Conservation (phyloP, 225 moss, liverwort and hornwort genomes). For the Sphagnum tenellum region DNA sequence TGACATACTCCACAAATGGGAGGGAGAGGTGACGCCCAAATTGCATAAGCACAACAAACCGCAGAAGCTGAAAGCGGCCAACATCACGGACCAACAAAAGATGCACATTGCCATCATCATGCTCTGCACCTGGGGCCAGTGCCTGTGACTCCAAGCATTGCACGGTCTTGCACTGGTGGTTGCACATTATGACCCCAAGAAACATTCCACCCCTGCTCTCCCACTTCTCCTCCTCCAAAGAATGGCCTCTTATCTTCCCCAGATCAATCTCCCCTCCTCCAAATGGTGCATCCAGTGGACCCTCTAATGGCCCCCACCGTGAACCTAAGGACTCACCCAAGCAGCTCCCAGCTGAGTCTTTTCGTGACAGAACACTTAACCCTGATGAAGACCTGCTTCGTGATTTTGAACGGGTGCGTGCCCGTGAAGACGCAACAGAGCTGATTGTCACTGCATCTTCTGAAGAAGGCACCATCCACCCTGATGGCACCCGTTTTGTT, state of each 20-base stretch:
- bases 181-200: conserved; percentile 67
- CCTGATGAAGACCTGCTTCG: conserved; percentile 35
- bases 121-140: conserved; percentile 54
- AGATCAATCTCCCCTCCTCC: conserved; percentile 23
- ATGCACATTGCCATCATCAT: conserved; percentile 51
- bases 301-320: too few relatives aligned
- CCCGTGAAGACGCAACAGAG: conserved; percentile 45
- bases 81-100: conserved; percentile 50
- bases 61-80: conserved; percentile 58
- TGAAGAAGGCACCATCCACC: conserved; percentile 28
- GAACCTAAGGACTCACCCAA: conserved; percentile 38
- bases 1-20: conserved; percentile 53
- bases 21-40: conserved; percentile 50
- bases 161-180: conserved; percentile 61
- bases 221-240: conserved; percentile 39
- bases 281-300: too few relatives aligned
- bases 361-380: conserved; percentile 39
- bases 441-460: conserved; percentile 38
- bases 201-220: conserved; percentile 49
- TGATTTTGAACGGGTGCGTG: conserved; percentile 41
- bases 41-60: conserved; percentile 52
- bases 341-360: conserved; percentile 18
- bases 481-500: conserved; percentile 38
- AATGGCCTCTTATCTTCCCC: conserved; percentile 19
- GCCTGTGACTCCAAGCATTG: conserved; percentile 55